Evolutionary conservation across 352 stramenopile species (phyloP), one percentile per base, ranked within the genome.

Genomic region (Phytopythium aichiense): DNA sequence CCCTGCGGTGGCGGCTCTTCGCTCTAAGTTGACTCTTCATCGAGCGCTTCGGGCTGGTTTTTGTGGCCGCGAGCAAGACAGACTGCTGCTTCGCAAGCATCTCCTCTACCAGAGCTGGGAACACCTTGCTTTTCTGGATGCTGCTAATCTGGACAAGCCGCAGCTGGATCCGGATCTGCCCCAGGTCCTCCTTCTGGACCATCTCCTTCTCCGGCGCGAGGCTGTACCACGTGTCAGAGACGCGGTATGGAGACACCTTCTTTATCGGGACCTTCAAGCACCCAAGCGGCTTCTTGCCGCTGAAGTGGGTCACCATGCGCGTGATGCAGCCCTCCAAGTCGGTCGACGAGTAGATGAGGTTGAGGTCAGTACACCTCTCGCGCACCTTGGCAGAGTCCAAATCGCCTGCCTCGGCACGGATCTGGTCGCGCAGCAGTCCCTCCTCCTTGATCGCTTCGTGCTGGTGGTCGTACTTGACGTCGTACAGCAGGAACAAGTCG

Each of bases 271-370:
- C 85, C 40, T 86, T 88, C 2, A 92, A 35, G 52, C 73, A 76
- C 13, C 82, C 82, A 16, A 92, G 67, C 8, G 78, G 75, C 16
- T 86, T 88, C 37, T 73, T 67, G 0, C 65, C 76, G 20, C 73
- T 74, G 38, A 58, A 61, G 37, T 79, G 65, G 42, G 76, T 61
- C 15, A 79, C 66, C 66, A 92, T 85, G 12, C 77, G 76, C 2
- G 69, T 81, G 33, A 92, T 67, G 45, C 82, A 92, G 49, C 83
- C 79, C 54, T 92, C 82, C 11, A 92, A 55, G 28, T 92, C 77
- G 20, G 67, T 85, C 8, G 68, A 60, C 31, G 77, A 81, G 72
- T 86, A 92, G 30, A 84, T 46, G 31, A 89, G 56, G 57, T 92
- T 92, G 1, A 85, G 65, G 64, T 92, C 80, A 3, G 71, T 78